Percentiles rank a stretch among this genome's conserved stretches.
These are phyloP conservation scores for Phytophthora parvispora DNA, from an alignment of 352 stramenopile genomes.

Conservation along the genomic window DNA sequence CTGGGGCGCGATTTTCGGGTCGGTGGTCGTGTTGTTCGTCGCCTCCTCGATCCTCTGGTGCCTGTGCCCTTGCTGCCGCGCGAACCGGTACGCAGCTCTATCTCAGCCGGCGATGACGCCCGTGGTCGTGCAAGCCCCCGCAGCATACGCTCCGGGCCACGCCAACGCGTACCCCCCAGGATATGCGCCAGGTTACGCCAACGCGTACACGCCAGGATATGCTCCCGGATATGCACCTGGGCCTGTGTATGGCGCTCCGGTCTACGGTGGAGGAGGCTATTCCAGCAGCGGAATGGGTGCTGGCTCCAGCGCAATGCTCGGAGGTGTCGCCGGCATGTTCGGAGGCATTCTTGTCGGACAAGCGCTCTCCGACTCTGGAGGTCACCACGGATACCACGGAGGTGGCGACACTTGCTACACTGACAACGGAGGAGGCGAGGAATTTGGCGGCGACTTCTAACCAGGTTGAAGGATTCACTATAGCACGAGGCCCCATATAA, in stretches of 20 bases:
- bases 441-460: constrained; percentile 46
- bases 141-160: constrained; percentile 25
- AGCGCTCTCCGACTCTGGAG: constrained; percentile 14
- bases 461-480: not conserved
- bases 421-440: constrained; percentile 27
- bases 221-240: constrained; percentile 7
- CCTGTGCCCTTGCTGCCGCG: constrained; percentile 33
- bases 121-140: constrained; percentile 17
- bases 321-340: constrained; percentile 34
- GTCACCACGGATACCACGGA: constrained; percentile 15
- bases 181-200: constrained; percentile 11
- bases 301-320: constrained; percentile 35
- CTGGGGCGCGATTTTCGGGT: constrained; percentile 20
- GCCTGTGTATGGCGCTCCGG: constrained; percentile 12
- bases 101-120: constrained; percentile 26
- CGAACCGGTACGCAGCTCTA: constrained; percentile 16
- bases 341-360: constrained; percentile 32
- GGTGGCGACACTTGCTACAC: constrained; percentile 6
- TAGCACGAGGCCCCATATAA: not conserved
- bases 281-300: constrained; percentile 26
- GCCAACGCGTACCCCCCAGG: constrained; percentile 12
- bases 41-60: constrained; percentile 32
- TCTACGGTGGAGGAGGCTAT: constrained; percentile 27
- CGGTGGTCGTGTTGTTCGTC: constrained; percentile 14
- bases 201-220: constrained; percentile 16